Evolutionary conservation across 257 asterid species (phyloP), one percentile per base, ranked within the genome.

Genomic region (Solanum virginianum): DNA sequence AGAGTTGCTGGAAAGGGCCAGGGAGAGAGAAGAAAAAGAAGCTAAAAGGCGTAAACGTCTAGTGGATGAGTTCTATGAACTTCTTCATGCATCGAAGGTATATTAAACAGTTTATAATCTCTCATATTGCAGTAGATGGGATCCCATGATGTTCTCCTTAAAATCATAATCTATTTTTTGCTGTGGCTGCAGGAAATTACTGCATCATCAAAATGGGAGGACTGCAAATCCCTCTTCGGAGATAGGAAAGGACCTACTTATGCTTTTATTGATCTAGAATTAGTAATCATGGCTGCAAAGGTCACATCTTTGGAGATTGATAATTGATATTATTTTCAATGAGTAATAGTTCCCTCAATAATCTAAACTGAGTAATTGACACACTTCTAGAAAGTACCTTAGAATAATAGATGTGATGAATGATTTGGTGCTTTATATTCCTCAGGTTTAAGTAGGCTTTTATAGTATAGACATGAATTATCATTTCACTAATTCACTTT

Each of bases 21-120:
- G 87, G 90, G 99, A 92, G 87, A 95, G 91, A 89, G 98, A 94
- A 84, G 99, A 94, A 87, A 97, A 95, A 84, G 99, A 94, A 90
- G 93, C 94, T 82, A 95, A 95, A 91, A 92, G 85, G 90, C 97
- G 95, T 62, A 93, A 93, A 87, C 98, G 99, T 63, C 92, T 91
- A 66, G 86, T 90, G 24, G 97, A 97, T 65, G 96, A 92, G 60
- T 85, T 94, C 82, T 89, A 90, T 82, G 92, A 88, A 69, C 93
- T 91, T 86, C 88, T 95, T 68, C 89, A 84, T 74, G 81, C 56
- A 62, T 91, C 94, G 74, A 97, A 95, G 98, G 99, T 95, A 87
- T 77, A 69, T 43, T 72, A 14, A 53, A 82, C 54, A 82, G 75
- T 51, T 22, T 72, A 83, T 56, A 16, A 36, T 84, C 71, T 71